Evolutionary conservation across 2,329 filamentous ascomycete species (phyloP).

Genomic region (Colletotrichum chrysophilum): DNA sequence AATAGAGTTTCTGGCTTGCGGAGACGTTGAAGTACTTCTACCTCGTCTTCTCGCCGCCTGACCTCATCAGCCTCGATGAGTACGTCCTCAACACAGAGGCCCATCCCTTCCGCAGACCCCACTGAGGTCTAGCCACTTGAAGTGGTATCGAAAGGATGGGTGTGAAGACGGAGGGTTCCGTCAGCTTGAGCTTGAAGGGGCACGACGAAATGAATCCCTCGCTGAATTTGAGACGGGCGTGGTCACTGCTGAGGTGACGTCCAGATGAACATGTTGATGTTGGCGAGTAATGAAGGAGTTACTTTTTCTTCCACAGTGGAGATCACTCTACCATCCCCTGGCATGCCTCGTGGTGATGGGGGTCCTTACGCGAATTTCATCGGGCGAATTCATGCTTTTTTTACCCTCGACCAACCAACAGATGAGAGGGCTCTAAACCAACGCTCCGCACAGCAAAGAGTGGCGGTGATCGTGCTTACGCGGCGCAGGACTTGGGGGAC

Average conservation of each 20-base stretch:
- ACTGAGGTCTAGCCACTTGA: not conserved
- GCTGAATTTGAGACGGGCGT: not conserved
- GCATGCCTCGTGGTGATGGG: not conserved
- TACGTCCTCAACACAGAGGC: constrained; percentile 67
- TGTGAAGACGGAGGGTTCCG: not conserved
- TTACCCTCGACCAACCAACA: not conserved
- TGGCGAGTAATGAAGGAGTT: not conserved
- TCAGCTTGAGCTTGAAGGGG: not conserved
- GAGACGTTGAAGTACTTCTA: constrained; percentile 82
- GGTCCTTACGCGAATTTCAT: not conserved
- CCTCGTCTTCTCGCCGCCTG: constrained; percentile 70
- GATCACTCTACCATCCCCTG: not conserved
- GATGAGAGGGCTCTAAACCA: not conserved
- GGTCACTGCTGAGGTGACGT: not conserved
- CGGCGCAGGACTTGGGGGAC: not conserved
- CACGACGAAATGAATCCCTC: not conserved
- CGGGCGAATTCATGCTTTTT: not conserved
- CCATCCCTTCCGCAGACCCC: constrained; percentile 42
- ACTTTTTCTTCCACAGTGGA: not conserved
- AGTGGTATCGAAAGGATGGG: no score
- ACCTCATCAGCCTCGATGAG: constrained; percentile 69
- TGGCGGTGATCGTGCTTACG: not conserved
- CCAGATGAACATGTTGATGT: not conserved
- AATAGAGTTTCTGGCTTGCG: constrained; percentile 72
- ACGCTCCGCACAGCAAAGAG: no score